These are phyloP conservation scores for Serendipita sp. DNA, from an alignment of 1,284 basidiomycete genomes.

Conservation along the genomic window DNA sequence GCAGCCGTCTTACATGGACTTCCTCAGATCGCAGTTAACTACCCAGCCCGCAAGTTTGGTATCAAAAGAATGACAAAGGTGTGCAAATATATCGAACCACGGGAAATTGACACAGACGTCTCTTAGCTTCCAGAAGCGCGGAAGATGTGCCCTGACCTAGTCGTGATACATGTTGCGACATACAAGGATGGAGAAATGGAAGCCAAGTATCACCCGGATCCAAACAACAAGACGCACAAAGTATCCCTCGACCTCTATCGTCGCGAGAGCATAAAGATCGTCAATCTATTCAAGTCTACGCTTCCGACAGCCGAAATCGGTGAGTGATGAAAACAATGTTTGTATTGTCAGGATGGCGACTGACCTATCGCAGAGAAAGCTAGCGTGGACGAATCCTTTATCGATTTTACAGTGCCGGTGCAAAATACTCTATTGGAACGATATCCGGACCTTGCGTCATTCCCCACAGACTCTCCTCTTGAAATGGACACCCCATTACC, in stretches of 20 bases:
- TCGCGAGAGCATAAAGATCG: constrained; percentile 78
- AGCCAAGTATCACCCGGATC: constrained; percentile 79
- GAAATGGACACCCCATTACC: constrained; percentile 77
- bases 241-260: constrained; percentile 92
- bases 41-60: constrained; percentile 80
- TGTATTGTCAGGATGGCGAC: neutral
- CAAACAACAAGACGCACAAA: constrained; percentile 85
- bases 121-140: constrained; percentile 53
- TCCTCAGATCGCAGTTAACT: constrained; percentile 77
- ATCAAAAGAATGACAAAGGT: constrained; percentile 70
- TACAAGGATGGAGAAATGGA: constrained; percentile 80
- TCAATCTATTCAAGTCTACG: constrained; percentile 70
- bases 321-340: constrained; percentile 20
- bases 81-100: constrained; percentile 3
- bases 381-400: constrained; percentile 75
- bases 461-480: constrained; percentile 52
- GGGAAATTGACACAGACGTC: constrained; percentile 1
- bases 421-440: constrained; percentile 55
- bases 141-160: constrained; percentile 72
- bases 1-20: neutral
- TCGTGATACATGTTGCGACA: constrained; percentile 87
- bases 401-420: constrained; percentile 73
- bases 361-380: constrained; percentile 49
- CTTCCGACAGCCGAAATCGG: constrained; percentile 60
- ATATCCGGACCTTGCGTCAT: constrained; percentile 61